These are phyloP conservation scores for Phragmites australis DNA, from an alignment of 176 grass and related monocot genomes.

Conservation along the genomic window DNA sequence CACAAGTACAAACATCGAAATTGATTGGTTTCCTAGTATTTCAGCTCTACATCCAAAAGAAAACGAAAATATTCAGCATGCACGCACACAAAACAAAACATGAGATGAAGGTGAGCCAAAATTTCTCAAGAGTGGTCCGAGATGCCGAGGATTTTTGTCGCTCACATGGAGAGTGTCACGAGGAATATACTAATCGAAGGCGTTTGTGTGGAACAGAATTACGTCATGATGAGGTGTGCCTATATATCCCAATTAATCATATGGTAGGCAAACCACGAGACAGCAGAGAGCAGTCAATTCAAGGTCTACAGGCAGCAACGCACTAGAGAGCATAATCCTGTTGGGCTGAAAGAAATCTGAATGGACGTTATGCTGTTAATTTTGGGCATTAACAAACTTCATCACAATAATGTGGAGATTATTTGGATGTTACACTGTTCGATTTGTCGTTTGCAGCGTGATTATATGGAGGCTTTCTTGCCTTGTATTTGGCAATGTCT, in stretches of 20 bases:
- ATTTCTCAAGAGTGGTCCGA: conserved; percentile 19
- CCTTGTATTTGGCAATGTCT: conserved; percentile 43
- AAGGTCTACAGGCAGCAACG: conserved; percentile 40
- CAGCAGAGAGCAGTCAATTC: conserved; percentile 43
- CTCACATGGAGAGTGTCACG: conserved; percentile 31
- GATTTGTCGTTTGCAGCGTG: conserved; percentile 38
- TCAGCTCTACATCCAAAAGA: neutral
- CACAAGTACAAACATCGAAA: neutral
- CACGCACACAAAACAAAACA: neutral
- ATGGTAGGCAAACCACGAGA: conserved; percentile 45
- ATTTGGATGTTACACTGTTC: conserved; percentile 36
- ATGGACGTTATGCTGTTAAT: conserved; percentile 24
- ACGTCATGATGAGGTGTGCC: conserved; percentile 42
- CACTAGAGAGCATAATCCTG: conserved; percentile 24
- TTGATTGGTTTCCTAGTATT: neutral
- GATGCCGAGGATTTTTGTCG: conserved; percentile 51
- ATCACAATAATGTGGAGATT: conserved; percentile 38
- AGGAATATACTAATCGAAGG: conserved; percentile 30
- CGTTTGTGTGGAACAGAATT: conserved; percentile 31
- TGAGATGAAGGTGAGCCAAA: neutral
- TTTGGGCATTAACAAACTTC: conserved; percentile 38
- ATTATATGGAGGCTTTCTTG: conserved; percentile 29
- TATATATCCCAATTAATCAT: conserved; percentile 16
- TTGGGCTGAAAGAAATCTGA: conserved; percentile 29
- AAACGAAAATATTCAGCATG: neutral